Percentiles rank a stretch among this genome's conserved stretches.
These are phyloP conservation scores for Suhomyces tanzawaensis DNA, from an alignment of 805 yeast species.

Conservation along the genomic window DNA sequence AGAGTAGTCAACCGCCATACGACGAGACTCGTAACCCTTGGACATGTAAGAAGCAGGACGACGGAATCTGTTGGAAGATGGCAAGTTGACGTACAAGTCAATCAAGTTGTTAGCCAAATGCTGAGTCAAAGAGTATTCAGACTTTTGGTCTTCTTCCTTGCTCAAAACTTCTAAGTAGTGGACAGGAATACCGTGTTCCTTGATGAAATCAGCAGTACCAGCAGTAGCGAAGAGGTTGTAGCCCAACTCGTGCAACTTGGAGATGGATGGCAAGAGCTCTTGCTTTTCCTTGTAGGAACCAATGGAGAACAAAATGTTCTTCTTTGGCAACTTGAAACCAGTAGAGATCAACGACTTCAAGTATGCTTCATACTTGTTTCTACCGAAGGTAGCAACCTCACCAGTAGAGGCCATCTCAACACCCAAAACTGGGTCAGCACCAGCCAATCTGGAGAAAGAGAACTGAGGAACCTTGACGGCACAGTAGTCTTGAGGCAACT, in stretches of 20 bases:
- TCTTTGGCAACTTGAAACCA: slow-evolving; percentile 92
- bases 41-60: slow-evolving; percentile 98
- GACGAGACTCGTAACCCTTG: slow-evolving; percentile 96
- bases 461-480: slow-evolving; percentile 97
- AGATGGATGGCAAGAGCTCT: slow-evolving; percentile 86
- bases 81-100: slow-evolving; percentile 93
- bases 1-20: slow-evolving; percentile 99
- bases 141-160: slow-evolving; percentile 74
- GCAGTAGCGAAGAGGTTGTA: slow-evolving; percentile 94
- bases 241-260: slow-evolving; percentile 77
- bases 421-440: slow-evolving; percentile 97
- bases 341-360: slow-evolving; percentile 91
- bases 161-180: slow-evolving; percentile 87
- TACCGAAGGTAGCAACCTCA: slow-evolving; percentile 97
- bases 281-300: slow-evolving; percentile 97
- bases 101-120: slow-evolving; percentile 96
- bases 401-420: slow-evolving; percentile 99
- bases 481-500: slow-evolving; percentile 89
- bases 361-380: slow-evolving; percentile 95
- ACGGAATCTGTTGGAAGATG: slow-evolving; percentile 94
- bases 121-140: slow-evolving; percentile 93
- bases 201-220: slow-evolving; percentile 97
- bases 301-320: slow-evolving; percentile 87
- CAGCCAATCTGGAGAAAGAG: slow-evolving; percentile 93
- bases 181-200: slow-evolving; percentile 92